These are phyloP conservation scores for Gypsophila paniculata DNA, from an alignment of 179 eudicot genomes.

Conservation along the genomic window DNA sequence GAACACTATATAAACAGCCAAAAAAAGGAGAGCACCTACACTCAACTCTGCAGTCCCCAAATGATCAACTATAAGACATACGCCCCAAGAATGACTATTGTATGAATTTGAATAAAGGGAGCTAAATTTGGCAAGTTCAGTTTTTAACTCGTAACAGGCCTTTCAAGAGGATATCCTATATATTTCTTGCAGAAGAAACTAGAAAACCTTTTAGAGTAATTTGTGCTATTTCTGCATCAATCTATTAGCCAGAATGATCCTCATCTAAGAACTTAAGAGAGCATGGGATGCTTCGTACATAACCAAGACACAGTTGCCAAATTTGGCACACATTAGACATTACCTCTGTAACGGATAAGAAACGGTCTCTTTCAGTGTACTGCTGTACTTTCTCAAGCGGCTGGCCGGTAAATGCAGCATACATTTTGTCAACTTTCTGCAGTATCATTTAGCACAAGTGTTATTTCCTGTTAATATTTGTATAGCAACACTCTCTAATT, in stretches of 20 bases:
- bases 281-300: slow-evolving; percentile 2
- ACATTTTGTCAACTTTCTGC: slow-evolving; percentile 90
- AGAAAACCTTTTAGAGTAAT: background rate
- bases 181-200: no score
- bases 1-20: background rate
- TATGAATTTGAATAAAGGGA: background rate
- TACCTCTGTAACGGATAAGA: slow-evolving; percentile 85
- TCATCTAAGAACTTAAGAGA: background rate
- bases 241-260: background rate
- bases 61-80: background rate
- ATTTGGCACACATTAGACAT: slow-evolving; percentile 22
- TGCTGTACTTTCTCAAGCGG: slow-evolving; percentile 67
- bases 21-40: background rate
- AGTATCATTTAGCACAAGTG: slow-evolving; percentile 13
- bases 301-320: background rate
- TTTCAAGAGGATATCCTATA: background rate
- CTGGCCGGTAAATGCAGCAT: slow-evolving; percentile 82
- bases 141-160: background rate
- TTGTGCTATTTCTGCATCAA: background rate
- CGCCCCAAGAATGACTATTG: background rate
- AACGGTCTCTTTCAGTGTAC: slow-evolving; percentile 74
- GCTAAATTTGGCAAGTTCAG: background rate
- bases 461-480: background rate
- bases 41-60: background rate
- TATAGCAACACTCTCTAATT: background rate